Evolutionary conservation across 2,329 filamentous ascomycete species (phyloP).

Genomic region (Phymatotrichopsis omnivora): DNA sequence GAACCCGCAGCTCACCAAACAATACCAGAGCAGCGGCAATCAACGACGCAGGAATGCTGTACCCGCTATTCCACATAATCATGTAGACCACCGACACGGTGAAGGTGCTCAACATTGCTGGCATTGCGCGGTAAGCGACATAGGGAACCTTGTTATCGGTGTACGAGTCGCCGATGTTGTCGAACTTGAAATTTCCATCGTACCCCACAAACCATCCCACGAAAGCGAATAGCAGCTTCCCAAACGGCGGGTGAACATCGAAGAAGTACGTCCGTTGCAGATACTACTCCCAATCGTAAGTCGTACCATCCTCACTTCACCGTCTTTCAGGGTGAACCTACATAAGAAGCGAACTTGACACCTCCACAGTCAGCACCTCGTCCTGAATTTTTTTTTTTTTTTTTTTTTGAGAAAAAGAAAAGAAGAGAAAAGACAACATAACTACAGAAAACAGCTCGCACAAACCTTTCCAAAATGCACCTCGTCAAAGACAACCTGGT

Average conservation of each 20-base stretch:
- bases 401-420: too few species aligned
- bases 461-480: slow-evolving; percentile 98
- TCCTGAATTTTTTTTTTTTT: background rate
- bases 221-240: slow-evolving; percentile 92
- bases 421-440: too few species aligned
- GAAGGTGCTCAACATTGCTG: slow-evolving; percentile 79
- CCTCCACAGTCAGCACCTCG: slow-evolving; percentile 1
- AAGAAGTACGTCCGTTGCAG: slow-evolving; percentile 98
- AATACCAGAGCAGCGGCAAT: slow-evolving; percentile 77
- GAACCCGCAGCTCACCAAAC: slow-evolving; percentile 40
- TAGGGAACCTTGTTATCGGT: slow-evolving; percentile 95
- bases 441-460: slow-evolving; percentile 12
- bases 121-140: slow-evolving; percentile 87
- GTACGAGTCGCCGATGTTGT: slow-evolving; percentile 98
- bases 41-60: slow-evolving; percentile 85
- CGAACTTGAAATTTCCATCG: slow-evolving; percentile 93
- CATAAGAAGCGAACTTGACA: slow-evolving; percentile 24
- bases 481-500: slow-evolving; percentile 97
- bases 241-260: slow-evolving; percentile 96
- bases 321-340: background rate
- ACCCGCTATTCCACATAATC: slow-evolving; percentile 99
- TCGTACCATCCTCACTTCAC: slow-evolving; percentile 29
- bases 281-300: slow-evolving; percentile 54
- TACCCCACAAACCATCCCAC: slow-evolving; percentile 97
- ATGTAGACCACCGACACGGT: slow-evolving; percentile 90